These are phyloP conservation scores for Paraphaeosphaeria sporulosa DNA, from an alignment of 2,329 filamentous ascomycete species.

Conservation along the genomic window DNA sequence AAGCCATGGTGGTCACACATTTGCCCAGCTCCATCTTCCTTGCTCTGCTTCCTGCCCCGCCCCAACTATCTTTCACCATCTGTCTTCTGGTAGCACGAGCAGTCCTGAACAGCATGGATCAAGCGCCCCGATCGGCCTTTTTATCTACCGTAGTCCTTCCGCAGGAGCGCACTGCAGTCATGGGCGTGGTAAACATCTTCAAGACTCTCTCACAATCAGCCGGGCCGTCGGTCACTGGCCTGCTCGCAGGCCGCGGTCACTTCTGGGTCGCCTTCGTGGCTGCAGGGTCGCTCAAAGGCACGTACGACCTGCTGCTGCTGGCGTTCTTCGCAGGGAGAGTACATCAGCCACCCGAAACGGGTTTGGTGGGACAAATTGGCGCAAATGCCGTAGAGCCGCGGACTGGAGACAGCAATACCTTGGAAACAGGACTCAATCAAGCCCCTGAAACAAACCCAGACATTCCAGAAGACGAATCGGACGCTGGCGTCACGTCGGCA, in stretches of 20 bases:
- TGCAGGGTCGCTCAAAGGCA: constrained; percentile 45
- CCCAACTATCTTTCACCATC: constrained; percentile 35
- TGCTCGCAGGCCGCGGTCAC: constrained; percentile 38
- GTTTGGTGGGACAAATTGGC: constrained; percentile 1
- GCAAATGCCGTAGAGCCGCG: constrained; percentile 8
- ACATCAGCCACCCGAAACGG: constrained; percentile 20
- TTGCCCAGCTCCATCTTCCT: constrained; percentile 47
- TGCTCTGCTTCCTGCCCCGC: constrained; percentile 37
- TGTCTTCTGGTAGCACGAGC: constrained; percentile 41
- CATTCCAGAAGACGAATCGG: constrained; percentile 16
- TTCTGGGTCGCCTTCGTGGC: constrained; percentile 52
- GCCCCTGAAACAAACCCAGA: constrained; percentile 12
- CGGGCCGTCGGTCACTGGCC: constrained; percentile 47
- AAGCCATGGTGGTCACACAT: constrained; percentile 51
- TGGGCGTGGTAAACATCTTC: constrained; percentile 50
- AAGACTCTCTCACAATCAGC: constrained; percentile 46
- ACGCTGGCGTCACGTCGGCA: background rate
- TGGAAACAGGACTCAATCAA: no score
- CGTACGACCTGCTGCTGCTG: constrained; percentile 47
- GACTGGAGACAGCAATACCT: constrained; percentile 3
- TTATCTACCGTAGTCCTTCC: constrained; percentile 43
- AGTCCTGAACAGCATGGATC: constrained; percentile 48
- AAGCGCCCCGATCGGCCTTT: constrained; percentile 48
- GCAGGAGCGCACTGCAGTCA: constrained; percentile 48
- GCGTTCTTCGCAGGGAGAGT: constrained; percentile 43